Conservation (phyloP, 2,329 filamentous ascomycete species). For the Arthrobotrys conoides region DNA sequence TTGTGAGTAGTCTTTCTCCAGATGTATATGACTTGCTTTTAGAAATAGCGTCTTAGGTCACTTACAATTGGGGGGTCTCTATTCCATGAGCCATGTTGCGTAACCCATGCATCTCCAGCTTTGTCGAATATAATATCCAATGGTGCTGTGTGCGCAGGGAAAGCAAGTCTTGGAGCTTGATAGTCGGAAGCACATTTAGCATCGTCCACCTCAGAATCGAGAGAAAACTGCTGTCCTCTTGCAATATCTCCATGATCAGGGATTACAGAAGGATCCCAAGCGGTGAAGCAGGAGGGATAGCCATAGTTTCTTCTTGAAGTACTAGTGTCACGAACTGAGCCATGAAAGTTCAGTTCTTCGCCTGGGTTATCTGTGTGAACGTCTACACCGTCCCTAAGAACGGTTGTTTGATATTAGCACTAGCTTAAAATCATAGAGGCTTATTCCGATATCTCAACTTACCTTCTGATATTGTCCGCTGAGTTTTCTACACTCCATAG, state of each 20-base stretch:
- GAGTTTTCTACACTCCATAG: slow-evolving; percentile 79
- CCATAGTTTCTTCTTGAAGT: slow-evolving; percentile 73
- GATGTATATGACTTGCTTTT: background rate
- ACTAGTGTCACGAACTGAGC: slow-evolving; percentile 70
- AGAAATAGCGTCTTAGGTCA: background rate
- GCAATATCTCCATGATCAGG: slow-evolving; percentile 68
- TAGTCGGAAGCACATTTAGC: slow-evolving; percentile 69
- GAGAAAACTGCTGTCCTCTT: slow-evolving; percentile 71
- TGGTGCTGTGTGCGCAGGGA: slow-evolving; percentile 78
- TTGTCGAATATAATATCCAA: slow-evolving; percentile 78
- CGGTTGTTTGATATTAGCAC: background rate
- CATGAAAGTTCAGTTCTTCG: slow-evolving; percentile 81
- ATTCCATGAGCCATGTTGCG: slow-evolving; percentile 81
- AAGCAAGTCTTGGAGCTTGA: slow-evolving; percentile 72
- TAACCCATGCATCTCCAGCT: slow-evolving; percentile 74
- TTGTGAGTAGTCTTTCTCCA: background rate
- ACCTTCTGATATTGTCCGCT: slow-evolving; percentile 73
- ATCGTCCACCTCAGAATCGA: slow-evolving; percentile 69
- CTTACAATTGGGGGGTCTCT: slow-evolving; percentile 51
- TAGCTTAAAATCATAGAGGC: background rate
- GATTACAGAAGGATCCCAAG: slow-evolving; percentile 73
- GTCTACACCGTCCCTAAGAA: slow-evolving; percentile 71
- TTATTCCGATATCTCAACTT: background rate
- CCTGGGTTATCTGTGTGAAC: slow-evolving; percentile 78
- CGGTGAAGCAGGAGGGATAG: slow-evolving; percentile 78